Evolutionary conservation across 768 basidiomycete species (phyloP).

Genomic region (Epithele typhae): DNA sequence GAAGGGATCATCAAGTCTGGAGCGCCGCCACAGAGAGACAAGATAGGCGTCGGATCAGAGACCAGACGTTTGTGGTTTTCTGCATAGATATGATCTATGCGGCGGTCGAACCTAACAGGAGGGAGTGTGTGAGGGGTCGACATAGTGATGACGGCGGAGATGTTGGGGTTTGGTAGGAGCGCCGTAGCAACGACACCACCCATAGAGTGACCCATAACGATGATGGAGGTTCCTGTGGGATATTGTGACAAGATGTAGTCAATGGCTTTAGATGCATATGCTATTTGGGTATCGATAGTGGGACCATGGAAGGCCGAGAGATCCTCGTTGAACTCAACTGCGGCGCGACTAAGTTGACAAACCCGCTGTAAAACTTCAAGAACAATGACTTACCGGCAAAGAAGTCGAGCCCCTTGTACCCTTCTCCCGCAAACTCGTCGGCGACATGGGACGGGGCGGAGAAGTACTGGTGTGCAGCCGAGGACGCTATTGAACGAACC

Average conservation of each 20-base stretch:
- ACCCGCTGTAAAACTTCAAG: no score
- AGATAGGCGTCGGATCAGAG: conserved; percentile 52
- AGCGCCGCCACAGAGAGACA: conserved; percentile 90
- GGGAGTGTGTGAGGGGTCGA: conserved; percentile 88
- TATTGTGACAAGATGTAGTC: conserved; percentile 79
- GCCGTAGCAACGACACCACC: conserved; percentile 89
- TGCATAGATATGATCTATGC: conserved; percentile 72
- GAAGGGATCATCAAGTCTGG: conserved; percentile 91
- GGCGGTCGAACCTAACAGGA: conserved; percentile 81
- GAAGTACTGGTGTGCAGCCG: conserved; percentile 79
- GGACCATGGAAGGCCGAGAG: conserved; percentile 92
- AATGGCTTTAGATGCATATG: conserved; percentile 69
- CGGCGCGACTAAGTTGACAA: background rate
- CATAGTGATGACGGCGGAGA: conserved; percentile 90
- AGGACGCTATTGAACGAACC: conserved; percentile 92
- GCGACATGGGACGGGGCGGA: conserved; percentile 53
- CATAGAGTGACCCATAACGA: conserved; percentile 94
- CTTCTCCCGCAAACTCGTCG: conserved; percentile 44
- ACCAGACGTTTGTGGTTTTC: conserved; percentile 37
- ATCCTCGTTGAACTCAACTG: conserved; percentile 97
- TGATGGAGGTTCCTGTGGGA: conserved; percentile 53
- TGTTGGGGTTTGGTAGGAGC: conserved; percentile 59
- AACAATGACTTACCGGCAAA: conserved; percentile 59
- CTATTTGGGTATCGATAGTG: conserved; percentile 78
- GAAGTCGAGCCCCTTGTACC: conserved; percentile 67